Conservation (phyloP, 164 flowering plant species). For the Annona cherimola region DNA sequence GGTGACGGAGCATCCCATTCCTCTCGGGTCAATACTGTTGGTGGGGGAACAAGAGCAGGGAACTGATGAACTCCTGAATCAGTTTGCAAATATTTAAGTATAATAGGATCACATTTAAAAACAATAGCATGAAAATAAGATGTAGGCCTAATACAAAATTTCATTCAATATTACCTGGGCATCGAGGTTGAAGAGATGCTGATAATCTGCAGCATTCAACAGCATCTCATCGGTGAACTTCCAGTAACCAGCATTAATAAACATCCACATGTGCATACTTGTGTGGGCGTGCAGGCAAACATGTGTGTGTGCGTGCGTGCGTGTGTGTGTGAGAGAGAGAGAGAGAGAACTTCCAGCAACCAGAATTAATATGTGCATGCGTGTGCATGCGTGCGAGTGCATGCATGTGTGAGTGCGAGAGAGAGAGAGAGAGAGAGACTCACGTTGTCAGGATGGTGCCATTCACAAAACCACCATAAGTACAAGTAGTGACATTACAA, state of each 20-base stretch:
- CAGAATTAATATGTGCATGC: neutral
- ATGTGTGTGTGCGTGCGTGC: neutral
- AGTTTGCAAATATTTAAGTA: neutral
- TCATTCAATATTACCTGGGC: constrained; percentile 58
- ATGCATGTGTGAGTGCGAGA: neutral
- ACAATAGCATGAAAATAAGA: neutral
- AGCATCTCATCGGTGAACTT: neutral
- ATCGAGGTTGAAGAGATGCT: constrained; percentile 83
- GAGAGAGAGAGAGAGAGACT: constrained; percentile 12
- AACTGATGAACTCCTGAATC: constrained; percentile 66
- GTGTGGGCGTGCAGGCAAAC: too few relatives aligned
- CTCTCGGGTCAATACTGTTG: constrained; percentile 34
- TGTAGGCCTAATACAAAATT: neutral
- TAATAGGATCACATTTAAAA: neutral
- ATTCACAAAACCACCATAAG: constrained; percentile 73
- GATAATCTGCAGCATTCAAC: constrained; percentile 52
- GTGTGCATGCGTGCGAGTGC: too few relatives aligned
- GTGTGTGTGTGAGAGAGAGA: neutral
- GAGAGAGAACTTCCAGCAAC: neutral
- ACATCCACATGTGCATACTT: too few relatives aligned
- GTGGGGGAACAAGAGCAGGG: constrained; percentile 71
- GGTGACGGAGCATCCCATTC: constrained; percentile 62
- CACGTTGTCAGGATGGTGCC: constrained; percentile 67
- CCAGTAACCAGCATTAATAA: neutral
- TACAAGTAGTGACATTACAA: constrained; percentile 83